Evolutionary conservation across 495 filamentous ascomycete species (phyloP), one percentile per base, ranked within the genome.

Genomic region (Hyphodiscus hymeniophilus): DNA sequence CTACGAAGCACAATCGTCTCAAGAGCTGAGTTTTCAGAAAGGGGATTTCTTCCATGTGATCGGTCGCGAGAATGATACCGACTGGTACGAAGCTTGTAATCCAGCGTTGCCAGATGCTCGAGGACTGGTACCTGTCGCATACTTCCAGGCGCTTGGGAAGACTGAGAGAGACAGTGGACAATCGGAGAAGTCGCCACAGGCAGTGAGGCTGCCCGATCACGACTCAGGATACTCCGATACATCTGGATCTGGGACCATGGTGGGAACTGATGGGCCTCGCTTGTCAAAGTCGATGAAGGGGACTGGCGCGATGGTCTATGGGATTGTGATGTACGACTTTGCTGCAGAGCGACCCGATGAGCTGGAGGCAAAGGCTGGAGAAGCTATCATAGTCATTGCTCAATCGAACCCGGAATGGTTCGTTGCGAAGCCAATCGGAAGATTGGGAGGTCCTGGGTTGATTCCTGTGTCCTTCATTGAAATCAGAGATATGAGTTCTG

Each of bases 321-420:
- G 92, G 26, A 78, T 97, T 34, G 94, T 98, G 46, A 82, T 90
- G 71, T 98, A 97, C 60, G 94, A 98, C 64, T 98, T 98, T 66
- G 77, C 87, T 48, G 94, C 92, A 1, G 94, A 98, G 64, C 75
- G 94, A 43, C 86, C 90, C 2, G 94, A 97, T 55, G 92, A 98
- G 65, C 66, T 98, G 52, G 91, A 96, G 52, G 94, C 94, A 21
- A 94, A 92, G 63, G 80, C 84, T 38, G 94, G 92, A 47, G 92
- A 98, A 64, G 85, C 88, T 30, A 96, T 98, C 59, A 95, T 98
- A 47, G 89, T 97, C 22, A 97, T 97, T 61, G 92, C 92, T 32
- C 92, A 96, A 65, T 97, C 92, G n/a, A 96, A 97, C 58, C 89
- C 91, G 30, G 92, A 98, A 63, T 98, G 92, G 92, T 98, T 96